Evolutionary conservation across 257 asterid species (phyloP).

Genomic region (Rubia yunnanensis): DNA sequence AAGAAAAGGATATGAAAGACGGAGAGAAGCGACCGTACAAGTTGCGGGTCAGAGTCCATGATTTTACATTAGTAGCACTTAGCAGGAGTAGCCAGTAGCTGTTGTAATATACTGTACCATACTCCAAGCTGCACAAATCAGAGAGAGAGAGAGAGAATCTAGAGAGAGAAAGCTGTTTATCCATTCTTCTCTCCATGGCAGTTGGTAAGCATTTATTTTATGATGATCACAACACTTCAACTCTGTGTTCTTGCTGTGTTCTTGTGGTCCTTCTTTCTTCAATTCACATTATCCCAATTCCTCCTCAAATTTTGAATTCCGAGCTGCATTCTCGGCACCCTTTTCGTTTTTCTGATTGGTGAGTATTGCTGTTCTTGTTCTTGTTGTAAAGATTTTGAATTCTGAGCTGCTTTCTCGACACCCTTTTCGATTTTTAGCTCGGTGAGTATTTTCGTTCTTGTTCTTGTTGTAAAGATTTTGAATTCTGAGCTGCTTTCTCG

Average conservation of each 20-base stretch:
- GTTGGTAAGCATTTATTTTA: slow-evolving; percentile 56
- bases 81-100: background rate
- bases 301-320: background rate
- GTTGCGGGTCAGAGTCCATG: slow-evolving; percentile 8
- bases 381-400: background rate
- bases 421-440: background rate
- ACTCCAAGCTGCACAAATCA: slow-evolving; percentile 1
- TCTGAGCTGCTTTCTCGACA: background rate
- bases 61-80: background rate
- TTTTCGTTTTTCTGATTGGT: background rate
- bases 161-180: slow-evolving; percentile 13
- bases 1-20: slow-evolving; percentile 6
- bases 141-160: background rate
- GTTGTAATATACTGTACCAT: background rate
- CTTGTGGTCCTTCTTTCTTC: background rate
- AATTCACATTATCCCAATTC: background rate
- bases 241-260: background rate
- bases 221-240: slow-evolving; percentile 11
- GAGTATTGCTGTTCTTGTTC: background rate
- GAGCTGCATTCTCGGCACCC: background rate
- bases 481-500: background rate
- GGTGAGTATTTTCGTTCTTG: no score
- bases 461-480: no score
- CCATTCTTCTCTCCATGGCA: slow-evolving; percentile 40
- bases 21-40: slow-evolving; percentile 31